These are phyloP conservation scores for Pleurotus tuber-regium DNA, from an alignment of 768 basidiomycete genomes.

Conservation along the genomic window DNA sequence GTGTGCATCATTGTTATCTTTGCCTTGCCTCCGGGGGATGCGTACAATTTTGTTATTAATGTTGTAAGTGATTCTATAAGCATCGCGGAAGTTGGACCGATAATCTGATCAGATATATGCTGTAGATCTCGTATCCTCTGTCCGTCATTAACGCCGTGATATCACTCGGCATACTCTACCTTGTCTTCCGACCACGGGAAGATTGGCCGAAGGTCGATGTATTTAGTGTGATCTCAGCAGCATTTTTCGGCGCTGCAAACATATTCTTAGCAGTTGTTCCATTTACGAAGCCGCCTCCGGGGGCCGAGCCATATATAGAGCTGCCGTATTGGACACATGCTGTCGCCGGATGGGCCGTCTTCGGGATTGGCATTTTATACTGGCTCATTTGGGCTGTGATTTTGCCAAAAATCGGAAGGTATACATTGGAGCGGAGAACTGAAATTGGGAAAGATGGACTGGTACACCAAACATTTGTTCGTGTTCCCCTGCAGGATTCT, in stretches of 20 bases:
- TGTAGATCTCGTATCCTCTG: conserved; percentile 42
- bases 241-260: conserved; percentile 58
- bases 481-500: conserved; percentile 9
- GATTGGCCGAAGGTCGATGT: conserved; percentile 23
- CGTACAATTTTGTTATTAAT: conserved; percentile 62
- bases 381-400: conserved; percentile 31
- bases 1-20: conserved; percentile 36
- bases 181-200: conserved; percentile 23
- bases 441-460: conserved; percentile 32
- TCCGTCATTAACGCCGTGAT: conserved; percentile 50
- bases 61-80: conserved; percentile 38
- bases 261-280: conserved; percentile 57
- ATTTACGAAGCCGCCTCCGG: conserved; percentile 47
- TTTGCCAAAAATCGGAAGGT: conserved; percentile 28
- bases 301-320: conserved; percentile 41
- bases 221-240: conserved; percentile 21
- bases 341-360: conserved; percentile 36
- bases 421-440: conserved; percentile 27
- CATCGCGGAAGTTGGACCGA: background rate
- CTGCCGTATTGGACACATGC: conserved; percentile 59
- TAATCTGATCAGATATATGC: background rate
- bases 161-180: conserved; percentile 49
- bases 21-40: conserved; percentile 58
- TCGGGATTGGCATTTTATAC: conserved; percentile 34
- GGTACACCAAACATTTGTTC: conserved; percentile 18